Base-by-base conservation (phyloP, 2,329 filamentous ascomycete species). In the Fusarium duplospermum region DNA sequence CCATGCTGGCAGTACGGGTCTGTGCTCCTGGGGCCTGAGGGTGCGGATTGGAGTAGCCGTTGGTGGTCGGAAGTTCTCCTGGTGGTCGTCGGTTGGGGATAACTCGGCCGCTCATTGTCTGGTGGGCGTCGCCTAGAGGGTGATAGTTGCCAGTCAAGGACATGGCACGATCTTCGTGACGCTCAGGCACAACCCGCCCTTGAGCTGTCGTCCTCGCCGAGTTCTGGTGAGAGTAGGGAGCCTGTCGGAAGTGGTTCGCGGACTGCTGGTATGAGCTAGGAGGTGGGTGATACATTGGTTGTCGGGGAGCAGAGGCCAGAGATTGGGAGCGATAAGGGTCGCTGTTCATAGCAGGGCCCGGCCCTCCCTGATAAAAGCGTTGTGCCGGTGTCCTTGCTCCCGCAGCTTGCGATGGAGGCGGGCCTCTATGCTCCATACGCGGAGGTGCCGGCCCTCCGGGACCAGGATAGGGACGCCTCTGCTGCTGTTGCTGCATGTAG, bases 311-410 rank as follows among this genome's bases (percentile, higher is more conserved):
- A 71, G 91, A 92, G 40, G 94, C 96, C 80, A 99, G 91, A 36
- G 96, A 98, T 78, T 98, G 94, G n/a, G 96, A 97, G 68, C 96
- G 91, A 84, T 95, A 97, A 7, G 92, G 88, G 82, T 98, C 96
- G 38, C 90, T 92, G 81, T 96, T 96, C 83, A 97, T 83, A 52
- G 94, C 94, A 58, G 91, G 77, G 35, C 61, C 74, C 33, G 76
- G 88, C 22, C 89, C 88, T 77, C 89, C 88, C 70, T 90, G 89
- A 78, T 93, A 90, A 74, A 89, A 90, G 62, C 90, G 88, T 77
- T 92, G 87, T 78, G 82, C 85, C 69, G 86, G 85, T 64, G 82
- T 86, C 80, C 84, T 80, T 20, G 80, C 77, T 22, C 80, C 81
- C 22, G 79, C 74, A 60, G 81, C 76, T 67, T 81, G 86, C n/a